Conservation (phyloP, 441 rosid species). For the Populus hybrid region DNA sequence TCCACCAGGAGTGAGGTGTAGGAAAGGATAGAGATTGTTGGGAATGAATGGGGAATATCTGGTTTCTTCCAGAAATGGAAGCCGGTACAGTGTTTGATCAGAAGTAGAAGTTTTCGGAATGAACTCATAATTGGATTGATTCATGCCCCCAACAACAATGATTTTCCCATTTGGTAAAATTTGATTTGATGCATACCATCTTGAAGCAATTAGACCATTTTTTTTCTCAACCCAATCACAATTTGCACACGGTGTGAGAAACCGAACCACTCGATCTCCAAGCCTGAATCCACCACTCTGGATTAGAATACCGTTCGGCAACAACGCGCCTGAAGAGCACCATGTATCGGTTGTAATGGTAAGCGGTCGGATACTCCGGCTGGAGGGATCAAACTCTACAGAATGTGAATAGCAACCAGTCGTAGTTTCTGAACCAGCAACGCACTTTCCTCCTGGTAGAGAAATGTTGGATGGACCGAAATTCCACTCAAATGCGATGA, state of each 20-base stretch:
- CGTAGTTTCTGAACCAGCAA: slow-evolving; percentile 14
- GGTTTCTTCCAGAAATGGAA: slow-evolving; percentile 55
- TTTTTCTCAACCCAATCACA: slow-evolving; percentile 46
- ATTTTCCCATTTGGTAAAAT: slow-evolving; percentile 51
- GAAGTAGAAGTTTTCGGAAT: slow-evolving; percentile 44
- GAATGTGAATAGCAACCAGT: slow-evolving; percentile 63
- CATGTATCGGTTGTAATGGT: slow-evolving; percentile 61
- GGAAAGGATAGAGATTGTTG: slow-evolving; percentile 75
- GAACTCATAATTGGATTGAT: slow-evolving; percentile 61
- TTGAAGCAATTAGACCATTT: slow-evolving; percentile 24
- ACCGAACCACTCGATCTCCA: slow-evolving; percentile 42
- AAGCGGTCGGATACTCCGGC: slow-evolving; percentile 56
- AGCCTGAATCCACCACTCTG: slow-evolving; percentile 43
- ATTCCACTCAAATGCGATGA: slow-evolving; percentile 65
- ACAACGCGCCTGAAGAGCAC: slow-evolving; percentile 76
- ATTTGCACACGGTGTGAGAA: slow-evolving; percentile 27
- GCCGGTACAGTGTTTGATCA: slow-evolving; percentile 10
- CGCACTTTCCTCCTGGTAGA: slow-evolving; percentile 37
- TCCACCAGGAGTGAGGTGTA: slow-evolving; percentile 70
- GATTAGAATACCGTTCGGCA: slow-evolving; percentile 39
- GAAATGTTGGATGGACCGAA: slow-evolving; percentile 43
- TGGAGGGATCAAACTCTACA: slow-evolving; percentile 48
- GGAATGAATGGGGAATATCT: slow-evolving; percentile 43
- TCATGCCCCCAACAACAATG: slow-evolving; percentile 64
- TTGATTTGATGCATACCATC: slow-evolving; percentile 57